A percentile compares a stretch with the other conserved stretches of the same genome.
Evolutionary conservation across 352 stramenopile genomes (phyloP).

Genomic region (Phytophthora meadii): DNA sequence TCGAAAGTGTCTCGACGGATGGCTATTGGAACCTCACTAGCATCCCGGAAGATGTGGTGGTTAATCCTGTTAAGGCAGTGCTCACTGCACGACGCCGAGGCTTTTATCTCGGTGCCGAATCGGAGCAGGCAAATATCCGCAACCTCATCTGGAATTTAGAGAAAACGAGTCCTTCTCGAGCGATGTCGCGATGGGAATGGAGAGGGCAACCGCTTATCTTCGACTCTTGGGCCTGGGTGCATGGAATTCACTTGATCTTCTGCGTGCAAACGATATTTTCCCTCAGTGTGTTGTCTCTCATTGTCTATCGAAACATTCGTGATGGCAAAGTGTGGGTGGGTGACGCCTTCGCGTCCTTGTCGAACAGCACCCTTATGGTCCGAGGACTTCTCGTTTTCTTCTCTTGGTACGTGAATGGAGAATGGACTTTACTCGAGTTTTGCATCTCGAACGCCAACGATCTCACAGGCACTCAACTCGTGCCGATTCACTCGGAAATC

Average conservation of each 20-base stretch:
- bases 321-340: constrained; percentile 49
- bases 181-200: constrained; percentile 42
- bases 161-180: constrained; percentile 10
- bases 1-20: constrained; percentile 26
- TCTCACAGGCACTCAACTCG: constrained; percentile 23
- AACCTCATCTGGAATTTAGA: constrained; percentile 42
- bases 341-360: constrained; percentile 46
- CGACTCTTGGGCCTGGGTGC: constrained; percentile 62
- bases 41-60: constrained; percentile 20
- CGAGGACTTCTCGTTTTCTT: constrained; percentile 43
- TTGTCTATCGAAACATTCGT: constrained; percentile 41
- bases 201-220: constrained; percentile 25
- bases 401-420: constrained; percentile 49
- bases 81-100: constrained; percentile 37
- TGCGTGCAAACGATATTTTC: constrained; percentile 42
- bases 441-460: constrained; percentile 45
- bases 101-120: constrained; percentile 47
- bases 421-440: constrained; percentile 57
- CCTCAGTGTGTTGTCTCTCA: constrained; percentile 39
- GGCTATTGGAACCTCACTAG: constrained; percentile 44
- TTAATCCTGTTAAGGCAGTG: constrained; percentile 37
- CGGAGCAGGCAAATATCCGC: constrained; percentile 54
- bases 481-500: constrained; percentile 39
- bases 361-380: constrained; percentile 43
- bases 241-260: constrained; percentile 53